These are phyloP conservation scores for Fusarium pseudoanthophilum DNA, from an alignment of 2,329 filamentous ascomycete genomes.

Conservation along the genomic window DNA sequence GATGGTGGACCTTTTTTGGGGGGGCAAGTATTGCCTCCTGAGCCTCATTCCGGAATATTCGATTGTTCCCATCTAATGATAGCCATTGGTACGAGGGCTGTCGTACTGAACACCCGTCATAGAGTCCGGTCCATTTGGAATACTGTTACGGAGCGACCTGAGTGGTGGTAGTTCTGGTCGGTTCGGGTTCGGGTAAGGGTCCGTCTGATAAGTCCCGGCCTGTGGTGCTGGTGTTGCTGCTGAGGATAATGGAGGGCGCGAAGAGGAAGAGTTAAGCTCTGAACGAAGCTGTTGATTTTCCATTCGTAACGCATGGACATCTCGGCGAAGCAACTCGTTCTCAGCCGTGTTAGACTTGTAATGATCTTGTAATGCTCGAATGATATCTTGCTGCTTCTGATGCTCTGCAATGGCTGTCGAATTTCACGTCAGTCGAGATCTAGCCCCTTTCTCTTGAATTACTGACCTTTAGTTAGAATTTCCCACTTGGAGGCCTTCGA, in stretches of 20 bases:
- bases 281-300: constrained; percentile 61
- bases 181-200: constrained; percentile 48
- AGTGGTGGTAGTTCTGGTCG: constrained; percentile 68
- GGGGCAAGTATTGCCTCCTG: not conserved
- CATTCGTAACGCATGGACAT: constrained; percentile 59
- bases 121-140: constrained; percentile 62
- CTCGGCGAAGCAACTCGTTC: constrained; percentile 60
- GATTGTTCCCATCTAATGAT: constrained; percentile 55
- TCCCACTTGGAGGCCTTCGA: constrained; percentile 93
- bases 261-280: constrained; percentile 45
- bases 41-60: constrained; percentile 26
- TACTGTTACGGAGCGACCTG: constrained; percentile 59
- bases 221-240: constrained; percentile 28
- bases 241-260: constrained; percentile 40
- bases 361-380: constrained; percentile 59
- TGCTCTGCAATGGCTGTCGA: constrained; percentile 70
- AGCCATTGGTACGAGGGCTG: constrained; percentile 59
- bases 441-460: not conserved
- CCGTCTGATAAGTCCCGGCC: constrained; percentile 44
- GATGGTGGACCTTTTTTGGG: constrained; percentile 1
- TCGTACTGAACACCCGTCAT: constrained; percentile 76
- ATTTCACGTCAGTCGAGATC: constrained; percentile 19
- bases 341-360: constrained; percentile 56
- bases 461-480: constrained; percentile 82
- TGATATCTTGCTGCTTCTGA: constrained; percentile 62